Base-by-base conservation (phyloP, 2,329 filamentous ascomycete genomes). In the Fusarium sp. region DNA sequence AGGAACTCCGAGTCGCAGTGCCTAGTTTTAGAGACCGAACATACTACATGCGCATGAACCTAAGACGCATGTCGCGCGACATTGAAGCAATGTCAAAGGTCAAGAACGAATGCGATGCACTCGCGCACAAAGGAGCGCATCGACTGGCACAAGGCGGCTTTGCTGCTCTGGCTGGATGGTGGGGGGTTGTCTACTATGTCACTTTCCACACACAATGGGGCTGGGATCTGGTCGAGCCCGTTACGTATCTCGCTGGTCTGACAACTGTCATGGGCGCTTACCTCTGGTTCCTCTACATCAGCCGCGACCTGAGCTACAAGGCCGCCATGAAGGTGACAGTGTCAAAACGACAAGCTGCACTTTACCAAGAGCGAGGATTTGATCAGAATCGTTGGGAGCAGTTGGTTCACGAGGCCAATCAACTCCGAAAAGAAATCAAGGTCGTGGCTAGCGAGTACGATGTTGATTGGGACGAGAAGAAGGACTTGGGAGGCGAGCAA, bases 241-340 rank as follows among this genome's bases (percentile, higher is more conserved):
- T 97, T 5, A 97, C 94, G 38, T 97, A 97, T 79, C 89, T 97
- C 22, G 94, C 93, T 5, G 93, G 94, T n/a, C 86, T 98, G 72
- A 90, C 91, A 2, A 95, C 93, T 18, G 90, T 97, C 78, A 97
- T 97, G 85, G 92, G 92, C 13, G 95, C 94, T 74, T 98, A 98
- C 78, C 86, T 97, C 60, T 98, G 94, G 94, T 97, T 98, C 80
- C 85, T 97, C 18, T 97, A 95, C 82, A 93, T 97, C 84, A 97
- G 95, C 83, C 90, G 93, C 26, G 95, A 97, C 82, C 91, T 97
- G 16, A 93, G 90, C 72, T 97, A 97, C 85, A 91, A 93, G 74
- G 92, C 92, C 6, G 94, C 95, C 33, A 90, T 97, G 84, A 95
- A 97, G 80, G 88, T 97, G 60, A 97, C 95, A 12, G 92, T 97